Evolutionary conservation across 768 basidiomycete species (phyloP), one percentile per base, ranked within the genome.

Genomic region (Pulveroboletus sp.): DNA sequence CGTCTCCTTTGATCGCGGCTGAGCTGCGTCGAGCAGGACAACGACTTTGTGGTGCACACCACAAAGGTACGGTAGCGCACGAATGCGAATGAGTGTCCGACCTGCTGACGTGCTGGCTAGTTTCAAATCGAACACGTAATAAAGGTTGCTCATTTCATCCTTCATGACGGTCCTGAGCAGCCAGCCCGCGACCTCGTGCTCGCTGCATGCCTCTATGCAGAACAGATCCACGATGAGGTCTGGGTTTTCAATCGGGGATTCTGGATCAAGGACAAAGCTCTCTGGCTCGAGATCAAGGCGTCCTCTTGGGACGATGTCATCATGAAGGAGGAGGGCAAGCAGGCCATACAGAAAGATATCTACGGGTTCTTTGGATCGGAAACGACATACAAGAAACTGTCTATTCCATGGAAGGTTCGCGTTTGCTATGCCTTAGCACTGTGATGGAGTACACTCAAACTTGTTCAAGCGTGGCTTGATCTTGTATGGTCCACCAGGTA

Each of bases 291-390:
- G 54, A 65, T 85, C 17, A 81, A 84, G 61, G 77, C 77, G 55
- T 83, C 83, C 1, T 72, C 80, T 59, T 91, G 88, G 88, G 72
- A 80, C 23, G 83, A 88, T 51, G 79, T 91, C 29, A 81, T 90
- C 44, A 74, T 90, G 51, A 82, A 84, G 51, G 77, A 81, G 0
- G 73, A 74, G 6, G 85, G 83, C 71, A 93, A 93, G 71, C 69
- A 69, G 29, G 69, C 72, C 2, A 52, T 93, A 20, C 76, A 83
- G 68, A 83, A 87, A 58, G 91, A 93, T 40, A 73, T 92, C 9
- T 77, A 80, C 27, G 86, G 85, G 0, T 93, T 93, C 73, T 91
- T 90, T 65, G 72, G 76, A n/a, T 84, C 86, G 0, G 81, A 89
- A 58, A 59, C 73, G 45, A 69, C 86, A 2, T 93, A 92, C 71